Percentiles rank a stretch among this genome's conserved stretches.
Evolutionary conservation across 805 yeast genomes (phyloP).

Genomic region (Yamadazyma nakazawae): DNA sequence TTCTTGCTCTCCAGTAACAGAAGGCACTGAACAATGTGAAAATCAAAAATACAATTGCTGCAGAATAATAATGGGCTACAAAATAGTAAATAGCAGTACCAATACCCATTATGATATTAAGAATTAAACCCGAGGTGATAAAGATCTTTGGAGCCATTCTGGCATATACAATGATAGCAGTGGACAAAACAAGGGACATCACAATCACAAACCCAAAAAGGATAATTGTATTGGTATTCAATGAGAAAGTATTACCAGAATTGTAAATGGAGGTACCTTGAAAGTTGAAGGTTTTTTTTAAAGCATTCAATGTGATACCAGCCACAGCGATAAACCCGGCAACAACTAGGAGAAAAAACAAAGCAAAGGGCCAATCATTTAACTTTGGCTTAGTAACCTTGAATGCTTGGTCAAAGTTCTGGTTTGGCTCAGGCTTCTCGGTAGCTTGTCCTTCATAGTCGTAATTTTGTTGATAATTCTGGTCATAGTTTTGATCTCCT

Average conservation of each 20-base stretch:
- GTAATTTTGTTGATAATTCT: constrained; percentile 10
- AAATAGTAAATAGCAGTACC: constrained; percentile 78
- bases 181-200: constrained; percentile 56
- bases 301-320: constrained; percentile 62
- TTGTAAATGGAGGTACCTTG: constrained; percentile 66
- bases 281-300: constrained; percentile 49
- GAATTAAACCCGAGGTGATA: constrained; percentile 63
- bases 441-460: constrained; percentile 30
- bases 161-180: constrained; percentile 56
- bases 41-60: constrained; percentile 70
- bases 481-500: constrained; percentile 2
- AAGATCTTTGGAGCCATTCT: constrained; percentile 62
- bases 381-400: constrained; percentile 57
- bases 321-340: constrained; percentile 72
- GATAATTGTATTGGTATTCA: constrained; percentile 73
- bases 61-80: constrained; percentile 66
- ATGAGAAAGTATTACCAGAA: constrained; percentile 50
- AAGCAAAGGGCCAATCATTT: constrained; percentile 71
- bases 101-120: constrained; percentile 64
- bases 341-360: constrained; percentile 45
- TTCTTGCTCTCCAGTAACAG: constrained; percentile 70
- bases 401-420: constrained; percentile 63
- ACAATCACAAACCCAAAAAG: constrained; percentile 64
- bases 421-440: constrained; percentile 34
- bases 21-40: constrained; percentile 63